These are phyloP conservation scores for Claviceps africana DNA, from an alignment of 2,329 filamentous ascomycete genomes.

Conservation along the genomic window DNA sequence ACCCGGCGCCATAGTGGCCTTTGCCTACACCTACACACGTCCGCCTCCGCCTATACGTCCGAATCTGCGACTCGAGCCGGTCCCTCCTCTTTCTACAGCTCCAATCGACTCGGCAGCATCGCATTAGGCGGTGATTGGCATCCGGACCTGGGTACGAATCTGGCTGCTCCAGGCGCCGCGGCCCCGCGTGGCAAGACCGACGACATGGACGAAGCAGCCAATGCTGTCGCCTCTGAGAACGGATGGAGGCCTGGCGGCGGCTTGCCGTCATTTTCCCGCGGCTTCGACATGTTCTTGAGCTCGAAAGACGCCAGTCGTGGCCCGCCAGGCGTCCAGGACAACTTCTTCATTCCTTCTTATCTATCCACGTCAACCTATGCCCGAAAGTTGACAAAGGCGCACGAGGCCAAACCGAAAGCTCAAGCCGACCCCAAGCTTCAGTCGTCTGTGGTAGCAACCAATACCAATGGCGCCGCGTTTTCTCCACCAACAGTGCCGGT, in stretches of 20 bases:
- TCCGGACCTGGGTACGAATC: constrained; percentile 10
- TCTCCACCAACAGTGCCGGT: constrained; percentile 26
- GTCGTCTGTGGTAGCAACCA: constrained; percentile 21
- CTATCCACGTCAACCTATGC: constrained; percentile 66
- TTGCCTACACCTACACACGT: background rate
- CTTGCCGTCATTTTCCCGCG: constrained; percentile 36
- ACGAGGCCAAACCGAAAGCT: constrained; percentile 44
- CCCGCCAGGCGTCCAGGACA: constrained; percentile 15
- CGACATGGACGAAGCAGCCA: constrained; percentile 21
- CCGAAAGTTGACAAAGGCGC: constrained; percentile 56
- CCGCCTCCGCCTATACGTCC: constrained; percentile 11
- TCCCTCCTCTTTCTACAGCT: constrained; percentile 31
- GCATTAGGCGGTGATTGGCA: constrained; percentile 36
- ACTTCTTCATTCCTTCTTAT: constrained; percentile 77
- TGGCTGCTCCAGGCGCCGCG: constrained; percentile 2
- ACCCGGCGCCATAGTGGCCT: constrained; percentile 6
- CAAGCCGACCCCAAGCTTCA: constrained; percentile 29
- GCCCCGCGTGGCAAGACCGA: constrained; percentile 3
- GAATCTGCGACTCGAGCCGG: constrained; percentile 19
- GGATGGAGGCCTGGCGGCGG: constrained; percentile 13
- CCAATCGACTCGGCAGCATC: constrained; percentile 20
- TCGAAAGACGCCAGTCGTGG: constrained; percentile 15
- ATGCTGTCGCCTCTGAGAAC: constrained; percentile 13
- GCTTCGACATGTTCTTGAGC: constrained; percentile 35
- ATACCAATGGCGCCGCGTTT: constrained; percentile 39